These are phyloP conservation scores for Graphiopsis chlorocephala DNA, from an alignment of 2,329 filamentous ascomycete species.

Conservation along the genomic window DNA sequence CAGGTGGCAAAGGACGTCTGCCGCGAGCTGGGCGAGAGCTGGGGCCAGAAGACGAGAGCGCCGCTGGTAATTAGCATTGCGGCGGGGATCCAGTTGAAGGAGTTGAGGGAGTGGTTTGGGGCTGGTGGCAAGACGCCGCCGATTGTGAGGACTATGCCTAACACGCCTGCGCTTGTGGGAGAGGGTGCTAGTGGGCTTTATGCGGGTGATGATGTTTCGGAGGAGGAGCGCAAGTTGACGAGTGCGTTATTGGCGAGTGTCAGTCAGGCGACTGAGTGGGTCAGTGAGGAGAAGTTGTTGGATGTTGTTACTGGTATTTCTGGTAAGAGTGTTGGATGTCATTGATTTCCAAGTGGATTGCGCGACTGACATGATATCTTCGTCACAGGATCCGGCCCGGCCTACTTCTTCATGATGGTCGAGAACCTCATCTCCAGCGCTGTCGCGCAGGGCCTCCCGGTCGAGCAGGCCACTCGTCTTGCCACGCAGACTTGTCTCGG, in stretches of 20 bases:
- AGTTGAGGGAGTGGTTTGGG: conserved; percentile 25
- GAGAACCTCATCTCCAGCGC: conserved; percentile 29
- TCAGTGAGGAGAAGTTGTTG: conserved; percentile 26
- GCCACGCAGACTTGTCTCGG: conserved; percentile 30
- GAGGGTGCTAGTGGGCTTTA: conserved; percentile 28
- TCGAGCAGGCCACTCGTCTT: conserved; percentile 27
- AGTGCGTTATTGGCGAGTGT: conserved; percentile 25
- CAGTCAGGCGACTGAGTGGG: conserved; percentile 29
- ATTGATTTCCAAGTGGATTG: not conserved
- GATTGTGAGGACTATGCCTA: conserved; percentile 29
- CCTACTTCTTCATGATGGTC: conserved; percentile 30
- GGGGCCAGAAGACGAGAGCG: conserved; percentile 13
- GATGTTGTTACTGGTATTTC: conserved; percentile 30
- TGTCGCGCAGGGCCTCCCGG: conserved; percentile 24
- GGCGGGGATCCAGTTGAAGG: conserved; percentile 25
- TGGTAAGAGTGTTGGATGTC: conserved; percentile 14
- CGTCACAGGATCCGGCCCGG: conserved; percentile 20
- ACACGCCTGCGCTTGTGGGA: conserved; percentile 28
- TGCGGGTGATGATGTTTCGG: conserved; percentile 25
- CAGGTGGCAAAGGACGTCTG: conserved; percentile 30
- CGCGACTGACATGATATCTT: not conserved
- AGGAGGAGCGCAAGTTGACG: conserved; percentile 23
- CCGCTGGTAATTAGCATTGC: conserved; percentile 28
- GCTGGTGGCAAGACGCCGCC: conserved; percentile 23
- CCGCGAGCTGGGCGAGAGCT: conserved; percentile 24